A percentile compares a stretch with the other conserved stretches of the same genome.
phyloP scores from a whole-genome alignment of 257 asterid genomes.

The Agastache rugosa region DNA sequence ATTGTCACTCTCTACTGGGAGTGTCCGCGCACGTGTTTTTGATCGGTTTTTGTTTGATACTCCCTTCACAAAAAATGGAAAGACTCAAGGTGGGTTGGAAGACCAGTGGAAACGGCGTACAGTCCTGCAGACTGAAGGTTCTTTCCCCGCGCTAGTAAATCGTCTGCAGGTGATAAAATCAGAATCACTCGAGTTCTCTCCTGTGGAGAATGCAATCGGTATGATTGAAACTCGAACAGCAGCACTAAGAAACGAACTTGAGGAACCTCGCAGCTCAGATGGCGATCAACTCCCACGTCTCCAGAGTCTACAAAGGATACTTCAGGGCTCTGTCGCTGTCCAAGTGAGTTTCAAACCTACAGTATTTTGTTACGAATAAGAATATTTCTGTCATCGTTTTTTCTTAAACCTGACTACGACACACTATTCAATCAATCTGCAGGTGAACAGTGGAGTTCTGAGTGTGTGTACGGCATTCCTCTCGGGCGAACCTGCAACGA shows the following conservation, averaged over 20 bases:
- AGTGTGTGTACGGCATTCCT: conserved; percentile 99
- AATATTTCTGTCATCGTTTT: not conserved
- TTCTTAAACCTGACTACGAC: not conserved
- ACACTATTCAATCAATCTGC: conserved; percentile 25
- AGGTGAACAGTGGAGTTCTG: conserved; percentile 98
- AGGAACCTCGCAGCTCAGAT: conserved; percentile 98
- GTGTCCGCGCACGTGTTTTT: conserved; percentile 95
- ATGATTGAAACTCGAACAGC: conserved; percentile 98
- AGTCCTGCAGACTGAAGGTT: conserved; percentile 91
- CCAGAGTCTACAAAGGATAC: conserved; percentile 97
- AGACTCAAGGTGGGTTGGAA: conserved; percentile 98
- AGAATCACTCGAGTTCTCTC: conserved; percentile 95
- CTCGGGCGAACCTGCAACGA: conserved; percentile 98
- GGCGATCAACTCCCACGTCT: conserved; percentile 99
- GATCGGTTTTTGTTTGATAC: conserved; percentile 93
- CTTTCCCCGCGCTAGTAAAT: conserved; percentile 94
- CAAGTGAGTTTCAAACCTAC: conserved; percentile 62
- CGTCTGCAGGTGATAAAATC: conserved; percentile 83
- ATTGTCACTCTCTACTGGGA: conserved; percentile 89
- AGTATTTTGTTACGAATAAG: not conserved
- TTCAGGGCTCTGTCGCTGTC: conserved; percentile 99
- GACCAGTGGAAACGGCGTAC: conserved; percentile 99
- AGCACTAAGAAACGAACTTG: conserved; percentile 93
- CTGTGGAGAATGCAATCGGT: conserved; percentile 98
- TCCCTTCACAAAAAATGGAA: conserved; percentile 96